phyloP scores from a whole-genome alignment of 805 yeast genomes.

The Hanseniaspora clermontiae region DNA sequence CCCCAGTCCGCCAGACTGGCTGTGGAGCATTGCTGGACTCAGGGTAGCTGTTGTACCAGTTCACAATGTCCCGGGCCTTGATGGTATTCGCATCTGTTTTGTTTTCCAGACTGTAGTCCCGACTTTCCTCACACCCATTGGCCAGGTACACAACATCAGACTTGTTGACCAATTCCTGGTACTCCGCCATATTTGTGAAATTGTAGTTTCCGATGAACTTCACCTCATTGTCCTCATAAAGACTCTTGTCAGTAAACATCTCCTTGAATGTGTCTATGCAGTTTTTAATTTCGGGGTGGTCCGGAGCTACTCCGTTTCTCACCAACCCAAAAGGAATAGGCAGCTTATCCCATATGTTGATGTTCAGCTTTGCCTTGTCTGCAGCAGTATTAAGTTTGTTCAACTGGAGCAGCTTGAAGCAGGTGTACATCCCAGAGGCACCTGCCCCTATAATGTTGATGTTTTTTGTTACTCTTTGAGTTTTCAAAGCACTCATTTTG shows the following conservation, averaged over 20 bases:
- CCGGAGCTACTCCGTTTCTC: slow-evolving; percentile 97
- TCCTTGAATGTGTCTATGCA: slow-evolving; percentile 60
- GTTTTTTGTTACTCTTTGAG: slow-evolving; percentile 4
- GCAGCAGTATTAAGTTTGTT: slow-evolving; percentile 18
- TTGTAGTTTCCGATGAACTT: slow-evolving; percentile 59
- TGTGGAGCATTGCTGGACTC: slow-evolving; percentile 22
- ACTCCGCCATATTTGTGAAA: slow-evolving; percentile 36
- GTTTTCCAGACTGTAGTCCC: slow-evolving; percentile 38
- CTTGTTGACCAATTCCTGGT: neutral
- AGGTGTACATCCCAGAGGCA: slow-evolving; percentile 91
- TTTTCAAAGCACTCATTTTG: neutral
- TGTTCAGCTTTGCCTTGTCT: slow-evolving; percentile 30
- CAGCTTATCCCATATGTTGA: slow-evolving; percentile 69
- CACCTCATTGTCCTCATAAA: slow-evolving; percentile 28
- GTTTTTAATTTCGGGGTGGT: slow-evolving; percentile 90
- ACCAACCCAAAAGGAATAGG: slow-evolving; percentile 89
- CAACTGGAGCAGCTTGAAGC: slow-evolving; percentile 48
- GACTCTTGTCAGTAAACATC: slow-evolving; percentile 23
- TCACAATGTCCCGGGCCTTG: slow-evolving; percentile 76
- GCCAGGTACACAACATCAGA: slow-evolving; percentile 59
- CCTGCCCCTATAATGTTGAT: slow-evolving; percentile 88
- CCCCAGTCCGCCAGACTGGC: slow-evolving; percentile 26
- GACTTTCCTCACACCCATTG: slow-evolving; percentile 56
- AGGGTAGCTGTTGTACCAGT: slow-evolving; percentile 93
- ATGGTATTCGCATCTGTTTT: slow-evolving; percentile 44